Conservation (phyloP, 371 early-diverging fungal species). For the Lichtheimia hyalospora region DNA sequence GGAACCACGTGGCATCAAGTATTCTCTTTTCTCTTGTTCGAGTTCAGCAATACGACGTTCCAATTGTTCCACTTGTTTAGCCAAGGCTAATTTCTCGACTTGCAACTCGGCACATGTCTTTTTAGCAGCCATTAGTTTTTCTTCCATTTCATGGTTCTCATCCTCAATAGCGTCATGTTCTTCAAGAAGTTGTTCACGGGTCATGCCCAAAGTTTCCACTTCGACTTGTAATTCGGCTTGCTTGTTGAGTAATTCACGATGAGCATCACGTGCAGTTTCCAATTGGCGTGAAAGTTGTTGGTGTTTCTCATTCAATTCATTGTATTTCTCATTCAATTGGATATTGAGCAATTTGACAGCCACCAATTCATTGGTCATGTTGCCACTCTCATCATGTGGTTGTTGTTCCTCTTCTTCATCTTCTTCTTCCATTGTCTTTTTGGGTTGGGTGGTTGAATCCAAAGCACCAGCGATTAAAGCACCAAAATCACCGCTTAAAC, state of each 20-base stretch:
- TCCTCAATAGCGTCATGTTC: constrained; percentile 35
- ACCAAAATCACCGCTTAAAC: constrained; percentile 43
- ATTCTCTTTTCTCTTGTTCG: constrained; percentile 43
- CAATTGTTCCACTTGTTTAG: constrained; percentile 24
- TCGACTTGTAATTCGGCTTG: constrained; percentile 21
- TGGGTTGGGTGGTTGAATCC: constrained; percentile 2
- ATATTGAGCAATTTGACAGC: background rate
- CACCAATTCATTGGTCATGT: background rate
- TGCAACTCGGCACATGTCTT: constrained; percentile 38
- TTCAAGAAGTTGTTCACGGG: constrained; percentile 22
- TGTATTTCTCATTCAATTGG: constrained; percentile 1
- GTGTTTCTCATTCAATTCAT: constrained; percentile 3
- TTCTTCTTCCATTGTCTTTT: background rate
- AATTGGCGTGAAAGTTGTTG: background rate
- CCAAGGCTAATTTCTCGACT: constrained; percentile 34
- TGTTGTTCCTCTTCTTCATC: background rate
- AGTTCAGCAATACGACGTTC: constrained; percentile 26
- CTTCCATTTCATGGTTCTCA: constrained; percentile 24
- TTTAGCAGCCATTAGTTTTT: constrained; percentile 30
- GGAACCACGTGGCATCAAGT: constrained; percentile 42
- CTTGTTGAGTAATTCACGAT: constrained; percentile 15
- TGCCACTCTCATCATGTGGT: background rate
- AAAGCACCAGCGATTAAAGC: constrained; percentile 40
- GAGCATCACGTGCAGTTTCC: background rate
- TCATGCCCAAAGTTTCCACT: constrained; percentile 28